These are phyloP conservation scores for Helianthus tuberosus DNA, from an alignment of 129 eudicot species.

Conservation along the genomic window DNA sequence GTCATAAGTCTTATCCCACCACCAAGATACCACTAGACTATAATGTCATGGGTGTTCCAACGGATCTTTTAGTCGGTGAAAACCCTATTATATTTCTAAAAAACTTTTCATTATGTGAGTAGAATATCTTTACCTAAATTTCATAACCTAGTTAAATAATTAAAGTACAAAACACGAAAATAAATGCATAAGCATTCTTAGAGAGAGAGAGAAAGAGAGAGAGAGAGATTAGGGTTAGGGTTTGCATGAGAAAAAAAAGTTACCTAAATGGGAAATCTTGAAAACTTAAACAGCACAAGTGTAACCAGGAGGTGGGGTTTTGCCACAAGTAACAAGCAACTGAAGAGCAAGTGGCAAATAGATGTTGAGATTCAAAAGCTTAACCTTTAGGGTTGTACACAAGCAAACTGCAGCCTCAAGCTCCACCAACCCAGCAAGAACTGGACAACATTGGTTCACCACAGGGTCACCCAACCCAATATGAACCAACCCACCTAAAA, in stretches of 20 bases:
- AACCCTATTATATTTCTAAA: too few species aligned
- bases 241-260: conserved; percentile 22
- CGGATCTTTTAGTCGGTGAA: too few species aligned
- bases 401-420: conserved; percentile 87
- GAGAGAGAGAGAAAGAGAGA: background rate
- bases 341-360: conserved; percentile 78
- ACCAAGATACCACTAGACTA: too few species aligned
- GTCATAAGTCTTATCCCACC: too few species aligned
- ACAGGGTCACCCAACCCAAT: conserved; percentile 76
- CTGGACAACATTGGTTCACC: conserved; percentile 73
- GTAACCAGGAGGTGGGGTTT: conserved; percentile 90
- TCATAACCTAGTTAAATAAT: background rate
- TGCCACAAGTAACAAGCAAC: conserved; percentile 83
- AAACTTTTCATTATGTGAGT: background rate
- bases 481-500: conserved; percentile 79
- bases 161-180: background rate
- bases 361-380: conserved; percentile 62
- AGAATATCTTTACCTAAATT: background rate
- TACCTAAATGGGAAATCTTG: conserved; percentile 36
- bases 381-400: conserved; percentile 78
- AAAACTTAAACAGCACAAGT: conserved; percentile 69
- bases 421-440: conserved; percentile 69
- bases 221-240: conserved; percentile 20
- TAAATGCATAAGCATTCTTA: background rate
- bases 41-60: too few species aligned